A percentile compares a stretch with the other conserved stretches of the same genome.
Conservation (phyloP, 139 green algal genomes). For the Zygnema cylindricum region DNA sequence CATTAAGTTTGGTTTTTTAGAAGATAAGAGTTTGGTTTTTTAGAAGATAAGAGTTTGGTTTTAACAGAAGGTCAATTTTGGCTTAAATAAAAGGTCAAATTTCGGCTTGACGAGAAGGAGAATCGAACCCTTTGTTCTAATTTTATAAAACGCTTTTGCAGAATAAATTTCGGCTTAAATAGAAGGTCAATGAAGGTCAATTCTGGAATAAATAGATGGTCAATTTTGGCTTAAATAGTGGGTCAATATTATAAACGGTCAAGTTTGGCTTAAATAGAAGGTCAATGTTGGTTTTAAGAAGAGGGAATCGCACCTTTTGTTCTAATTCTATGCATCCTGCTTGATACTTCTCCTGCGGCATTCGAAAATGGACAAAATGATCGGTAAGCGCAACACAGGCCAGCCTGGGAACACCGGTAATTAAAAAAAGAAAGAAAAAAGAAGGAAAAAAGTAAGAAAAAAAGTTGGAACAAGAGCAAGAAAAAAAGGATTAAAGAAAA, state of each 20-base stretch:
- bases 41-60: not conserved
- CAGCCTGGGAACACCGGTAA: constrained; percentile 73
- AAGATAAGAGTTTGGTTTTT: not conserved
- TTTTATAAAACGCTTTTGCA: not conserved
- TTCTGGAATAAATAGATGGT: not conserved
- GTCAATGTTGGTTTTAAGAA: not conserved
- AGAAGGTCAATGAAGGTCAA: not conserved
- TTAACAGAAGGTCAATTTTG: not conserved
- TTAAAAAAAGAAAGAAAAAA: too few relatives aligned
- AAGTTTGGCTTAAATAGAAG: not conserved
- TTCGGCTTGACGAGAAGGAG: too few relatives aligned
- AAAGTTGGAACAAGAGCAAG: too few relatives aligned
- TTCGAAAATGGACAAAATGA: constrained; percentile 82
- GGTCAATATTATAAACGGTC: not conserved
- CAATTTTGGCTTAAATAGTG: not conserved
- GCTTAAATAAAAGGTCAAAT: too few relatives aligned
- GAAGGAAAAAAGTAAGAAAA: too few relatives aligned
- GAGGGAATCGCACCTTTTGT: not conserved
- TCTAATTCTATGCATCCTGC: not conserved
- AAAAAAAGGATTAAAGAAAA: too few relatives aligned
- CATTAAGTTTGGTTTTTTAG: not conserved
- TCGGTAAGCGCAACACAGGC: constrained; percentile 87
- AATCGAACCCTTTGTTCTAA: not conserved
- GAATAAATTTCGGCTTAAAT: not conserved
- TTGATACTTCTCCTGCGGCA: constrained; percentile 71